These are phyloP conservation scores for Penicillium arizonense DNA, from an alignment of 495 filamentous ascomycete genomes.

Conservation along the genomic window DNA sequence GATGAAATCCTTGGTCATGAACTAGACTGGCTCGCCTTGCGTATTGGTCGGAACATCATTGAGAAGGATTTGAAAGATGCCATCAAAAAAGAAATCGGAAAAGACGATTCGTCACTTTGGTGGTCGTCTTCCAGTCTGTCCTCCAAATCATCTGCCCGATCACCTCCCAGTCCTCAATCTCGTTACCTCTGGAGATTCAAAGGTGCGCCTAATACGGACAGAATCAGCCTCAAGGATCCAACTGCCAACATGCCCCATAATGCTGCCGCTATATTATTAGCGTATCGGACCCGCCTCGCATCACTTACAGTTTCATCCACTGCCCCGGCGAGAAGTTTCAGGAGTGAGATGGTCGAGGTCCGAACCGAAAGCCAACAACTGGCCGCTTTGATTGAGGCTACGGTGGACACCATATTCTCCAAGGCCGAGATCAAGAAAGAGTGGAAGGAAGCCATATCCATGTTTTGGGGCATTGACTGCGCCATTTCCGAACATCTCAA, in stretches of 20 bases:
- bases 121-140: not conserved
- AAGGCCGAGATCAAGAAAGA: not conserved
- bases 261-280: not conserved
- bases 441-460: not conserved
- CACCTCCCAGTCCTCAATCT: not conserved
- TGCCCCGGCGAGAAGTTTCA: not conserved
- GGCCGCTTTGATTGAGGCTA: not conserved
- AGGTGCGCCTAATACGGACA: not conserved
- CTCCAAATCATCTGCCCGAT: not conserved
- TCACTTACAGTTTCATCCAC: not conserved
- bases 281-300: conserved; percentile 1
- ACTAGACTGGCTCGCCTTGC: conserved; percentile 12
- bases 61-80: not conserved
- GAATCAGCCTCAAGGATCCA: not conserved
- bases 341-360: not conserved
- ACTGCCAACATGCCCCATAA: not conserved
- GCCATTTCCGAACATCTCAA: not conserved
- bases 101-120: not conserved
- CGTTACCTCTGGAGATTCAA: not conserved
- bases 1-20: conserved; percentile 10
- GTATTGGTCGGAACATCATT: not conserved
- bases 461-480: not conserved
- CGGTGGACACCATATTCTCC: not conserved
- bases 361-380: not conserved
- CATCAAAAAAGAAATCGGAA: not conserved